A percentile compares a stretch with the other conserved stretches of the same genome.
Conservation (phyloP, 1,139 yeast genomes). For the Zygosaccharomyces pseudobailii region DNA sequence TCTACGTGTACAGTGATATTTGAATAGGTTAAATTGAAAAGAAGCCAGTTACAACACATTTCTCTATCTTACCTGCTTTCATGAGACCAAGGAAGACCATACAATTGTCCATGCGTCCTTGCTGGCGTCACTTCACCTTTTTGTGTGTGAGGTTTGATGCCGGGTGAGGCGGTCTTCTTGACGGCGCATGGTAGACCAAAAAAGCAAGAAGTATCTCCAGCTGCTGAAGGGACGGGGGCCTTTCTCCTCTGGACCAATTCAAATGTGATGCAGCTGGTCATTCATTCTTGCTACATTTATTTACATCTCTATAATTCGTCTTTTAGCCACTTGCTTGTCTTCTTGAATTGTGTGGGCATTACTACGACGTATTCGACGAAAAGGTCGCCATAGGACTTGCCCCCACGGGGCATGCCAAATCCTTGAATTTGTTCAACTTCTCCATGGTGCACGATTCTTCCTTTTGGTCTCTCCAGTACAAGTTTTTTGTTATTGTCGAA, state of each 20-base stretch:
- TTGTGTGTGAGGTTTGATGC: constrained; percentile 20
- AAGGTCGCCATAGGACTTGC: constrained; percentile 63
- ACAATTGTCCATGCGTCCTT: constrained; percentile 19
- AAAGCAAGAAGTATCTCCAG: constrained; percentile 37
- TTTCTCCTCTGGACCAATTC: constrained; percentile 27
- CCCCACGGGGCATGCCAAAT: constrained; percentile 80
- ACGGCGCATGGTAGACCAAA: constrained; percentile 32
- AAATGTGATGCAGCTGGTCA: constrained; percentile 36
- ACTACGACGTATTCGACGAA: constrained; percentile 65
- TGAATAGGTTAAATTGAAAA: neutral
- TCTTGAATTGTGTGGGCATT: constrained; percentile 20
- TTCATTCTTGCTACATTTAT: constrained; percentile 31
- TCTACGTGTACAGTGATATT: neutral
- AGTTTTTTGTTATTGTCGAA: constrained; percentile 58
- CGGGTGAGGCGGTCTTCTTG: constrained; percentile 12
- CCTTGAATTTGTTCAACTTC: constrained; percentile 66
- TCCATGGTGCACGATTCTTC: constrained; percentile 54
- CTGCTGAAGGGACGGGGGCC: constrained; percentile 32
- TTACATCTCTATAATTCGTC: constrained; percentile 20
- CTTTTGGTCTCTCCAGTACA: constrained; percentile 45
- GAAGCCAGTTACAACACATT: neutral
- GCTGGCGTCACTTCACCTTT: constrained; percentile 24
- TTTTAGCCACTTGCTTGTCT: constrained; percentile 9
- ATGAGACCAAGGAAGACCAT: constrained; percentile 2
- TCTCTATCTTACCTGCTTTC: neutral